A percentile compares a stretch with the other conserved stretches of the same genome.
These are phyloP conservation scores for Skeletonema potamos DNA, from an alignment of 108 stramenopile species.

Conservation along the genomic window DNA sequence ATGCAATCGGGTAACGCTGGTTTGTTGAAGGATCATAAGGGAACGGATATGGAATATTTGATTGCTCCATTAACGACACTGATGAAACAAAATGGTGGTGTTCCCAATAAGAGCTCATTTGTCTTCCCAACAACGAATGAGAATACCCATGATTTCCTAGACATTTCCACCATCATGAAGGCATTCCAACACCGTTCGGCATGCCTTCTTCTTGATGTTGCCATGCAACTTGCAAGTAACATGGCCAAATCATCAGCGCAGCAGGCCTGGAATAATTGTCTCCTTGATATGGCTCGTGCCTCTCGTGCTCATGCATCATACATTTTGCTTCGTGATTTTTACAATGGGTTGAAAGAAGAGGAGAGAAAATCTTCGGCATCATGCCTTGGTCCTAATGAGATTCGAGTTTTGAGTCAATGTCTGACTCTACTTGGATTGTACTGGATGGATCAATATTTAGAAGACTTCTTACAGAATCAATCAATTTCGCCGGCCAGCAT, in stretches of 20 bases:
- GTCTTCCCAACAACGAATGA: slow-evolving; percentile 16
- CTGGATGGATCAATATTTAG: slow-evolving; percentile 87
- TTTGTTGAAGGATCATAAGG: slow-evolving; percentile 26
- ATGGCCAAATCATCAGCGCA: slow-evolving; percentile 48
- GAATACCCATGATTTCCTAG: slow-evolving; percentile 35
- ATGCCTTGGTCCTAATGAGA: slow-evolving; percentile 53
- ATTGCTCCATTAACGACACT: slow-evolving; percentile 28
- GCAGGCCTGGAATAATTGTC: slow-evolving; percentile 82
- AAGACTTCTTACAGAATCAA: slow-evolving; percentile 83
- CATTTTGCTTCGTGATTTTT: slow-evolving; percentile 72
- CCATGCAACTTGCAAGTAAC: slow-evolving; percentile 57
- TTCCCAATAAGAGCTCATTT: slow-evolving; percentile 29
- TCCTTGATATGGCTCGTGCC: slow-evolving; percentile 74
- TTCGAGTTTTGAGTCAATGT: slow-evolving; percentile 58
- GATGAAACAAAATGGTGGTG: slow-evolving; percentile 9
- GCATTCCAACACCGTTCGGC: slow-evolving; percentile 81
- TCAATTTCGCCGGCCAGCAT: slow-evolving; percentile 54
- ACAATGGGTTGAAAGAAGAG: slow-evolving; percentile 63
- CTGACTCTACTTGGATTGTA: slow-evolving; percentile 79
- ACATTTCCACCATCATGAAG: slow-evolving; percentile 45
- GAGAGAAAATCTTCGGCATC: slow-evolving; percentile 23
- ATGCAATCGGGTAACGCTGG: slow-evolving; percentile 37
- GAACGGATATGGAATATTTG: slow-evolving; percentile 47
- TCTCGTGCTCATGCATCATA: slow-evolving; percentile 80
- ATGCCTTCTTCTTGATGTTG: slow-evolving; percentile 64